A percentile compares a stretch with the other conserved stretches of the same genome.
Conservation (phyloP, 1,139 yeast species). For the Saccharomyces hybrid region DNA sequence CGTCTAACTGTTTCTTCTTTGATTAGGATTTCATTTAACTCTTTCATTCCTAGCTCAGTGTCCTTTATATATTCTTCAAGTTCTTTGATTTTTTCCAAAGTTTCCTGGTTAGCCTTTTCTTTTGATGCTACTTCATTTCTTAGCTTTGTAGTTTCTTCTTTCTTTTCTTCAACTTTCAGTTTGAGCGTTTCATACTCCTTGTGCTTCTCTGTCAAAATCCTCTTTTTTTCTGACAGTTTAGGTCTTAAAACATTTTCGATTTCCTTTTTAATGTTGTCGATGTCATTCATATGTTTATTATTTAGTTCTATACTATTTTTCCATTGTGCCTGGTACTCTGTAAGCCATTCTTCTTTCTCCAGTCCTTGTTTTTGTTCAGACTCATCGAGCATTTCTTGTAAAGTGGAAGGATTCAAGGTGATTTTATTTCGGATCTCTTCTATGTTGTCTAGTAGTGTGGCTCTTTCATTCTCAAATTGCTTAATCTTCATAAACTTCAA, state of each 20-base stretch:
- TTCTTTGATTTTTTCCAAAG: slow-evolving; percentile 16
- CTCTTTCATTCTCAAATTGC: slow-evolving; percentile 29
- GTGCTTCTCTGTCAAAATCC: slow-evolving; percentile 14
- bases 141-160: slow-evolving; percentile 15
- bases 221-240: slow-evolving; percentile 12
- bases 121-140: slow-evolving; percentile 8
- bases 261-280: slow-evolving; percentile 16
- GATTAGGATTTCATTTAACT: slow-evolving; percentile 33
- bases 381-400: slow-evolving; percentile 19
- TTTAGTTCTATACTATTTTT: slow-evolving; percentile 17
- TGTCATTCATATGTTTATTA: slow-evolving; percentile 12
- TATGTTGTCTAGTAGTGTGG: slow-evolving; percentile 20
- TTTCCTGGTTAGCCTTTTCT: slow-evolving; percentile 13
- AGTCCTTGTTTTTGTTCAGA: slow-evolving; percentile 18
- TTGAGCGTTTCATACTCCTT: slow-evolving; percentile 10
- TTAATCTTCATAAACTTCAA: slow-evolving; percentile 32
- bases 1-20: slow-evolving; percentile 53
- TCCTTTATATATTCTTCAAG: slow-evolving; percentile 27
- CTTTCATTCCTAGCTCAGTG: slow-evolving; percentile 25
- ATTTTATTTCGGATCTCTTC: slow-evolving; percentile 21
- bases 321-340: slow-evolving; percentile 23
- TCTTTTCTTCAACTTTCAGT: slow-evolving; percentile 7
- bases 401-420: slow-evolving; percentile 20
- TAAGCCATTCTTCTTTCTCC: slow-evolving; percentile 25
- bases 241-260: slow-evolving; percentile 17